Evolutionary conservation across 2,329 filamentous ascomycete genomes (phyloP).

Genomic region (Orbilia blumenaviensis): DNA sequence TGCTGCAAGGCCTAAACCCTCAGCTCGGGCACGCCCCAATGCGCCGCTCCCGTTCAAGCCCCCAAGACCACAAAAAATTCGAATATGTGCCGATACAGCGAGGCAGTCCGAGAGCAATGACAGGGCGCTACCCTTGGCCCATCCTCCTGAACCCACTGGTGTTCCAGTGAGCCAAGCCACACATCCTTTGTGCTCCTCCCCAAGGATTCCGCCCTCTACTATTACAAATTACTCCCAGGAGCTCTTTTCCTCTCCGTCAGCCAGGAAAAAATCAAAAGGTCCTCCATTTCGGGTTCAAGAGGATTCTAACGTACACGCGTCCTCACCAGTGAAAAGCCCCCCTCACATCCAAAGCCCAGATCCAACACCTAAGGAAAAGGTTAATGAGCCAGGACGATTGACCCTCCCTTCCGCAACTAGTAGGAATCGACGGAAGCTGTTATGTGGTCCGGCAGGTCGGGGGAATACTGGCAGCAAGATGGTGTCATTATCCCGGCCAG

Average conservation of each 20-base stretch:
- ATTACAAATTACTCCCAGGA: slow-evolving; percentile 12
- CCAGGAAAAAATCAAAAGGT: background rate
- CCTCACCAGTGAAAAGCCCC: background rate
- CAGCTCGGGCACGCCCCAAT: slow-evolving; percentile 30
- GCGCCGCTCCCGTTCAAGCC: slow-evolving; percentile 42
- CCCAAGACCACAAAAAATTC: background rate
- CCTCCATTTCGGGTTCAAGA: background rate
- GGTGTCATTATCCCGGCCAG: slow-evolving; percentile 17
- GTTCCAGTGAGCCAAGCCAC: background rate
- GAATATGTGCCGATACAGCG: no score
- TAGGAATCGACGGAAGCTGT: slow-evolving; percentile 32
- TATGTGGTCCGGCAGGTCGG: slow-evolving; percentile 40
- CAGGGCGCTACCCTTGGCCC: background rate
- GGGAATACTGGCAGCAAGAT: background rate
- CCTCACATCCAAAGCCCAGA: background rate
- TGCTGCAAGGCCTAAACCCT: slow-evolving; percentile 23
- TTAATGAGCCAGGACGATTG: background rate
- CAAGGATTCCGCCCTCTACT: slow-evolving; percentile 10
- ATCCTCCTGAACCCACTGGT: background rate
- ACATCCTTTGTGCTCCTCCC: background rate
- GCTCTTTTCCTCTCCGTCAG: slow-evolving; percentile 9
- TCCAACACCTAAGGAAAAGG: background rate
- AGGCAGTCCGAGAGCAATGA: background rate
- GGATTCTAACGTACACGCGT: background rate
- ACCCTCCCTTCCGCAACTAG: slow-evolving; percentile 39